Conservation (phyloP, 2,329 filamentous ascomycete genomes). For the Dothidotthia symphoricarpi region DNA sequence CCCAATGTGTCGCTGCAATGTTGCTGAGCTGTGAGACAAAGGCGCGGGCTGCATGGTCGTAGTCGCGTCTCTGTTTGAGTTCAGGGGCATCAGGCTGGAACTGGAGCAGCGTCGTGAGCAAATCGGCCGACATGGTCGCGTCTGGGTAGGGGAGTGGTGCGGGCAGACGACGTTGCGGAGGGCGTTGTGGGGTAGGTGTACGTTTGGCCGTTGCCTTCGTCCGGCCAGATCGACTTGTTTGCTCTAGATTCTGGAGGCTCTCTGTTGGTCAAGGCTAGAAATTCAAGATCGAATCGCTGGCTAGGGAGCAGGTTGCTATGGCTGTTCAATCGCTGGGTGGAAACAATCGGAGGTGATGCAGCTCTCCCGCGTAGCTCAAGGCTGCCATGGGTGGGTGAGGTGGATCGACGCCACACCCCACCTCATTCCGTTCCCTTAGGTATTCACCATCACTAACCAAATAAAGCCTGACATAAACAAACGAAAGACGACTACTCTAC, state of each 20-base stretch:
- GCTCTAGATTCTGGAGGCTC: neutral
- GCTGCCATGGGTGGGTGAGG: constrained; percentile 16
- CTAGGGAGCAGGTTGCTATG: neutral
- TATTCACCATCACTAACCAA: neutral
- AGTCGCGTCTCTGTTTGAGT: constrained; percentile 38
- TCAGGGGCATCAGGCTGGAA: constrained; percentile 39
- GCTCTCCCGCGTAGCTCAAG: constrained; percentile 27
- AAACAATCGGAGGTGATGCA: constrained; percentile 12
- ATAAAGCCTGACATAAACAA: neutral
- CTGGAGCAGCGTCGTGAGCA: constrained; percentile 26
- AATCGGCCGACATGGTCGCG: constrained; percentile 31
- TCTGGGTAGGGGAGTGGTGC: constrained; percentile 4
- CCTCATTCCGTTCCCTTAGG: constrained; percentile 4
- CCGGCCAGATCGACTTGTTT: neutral
- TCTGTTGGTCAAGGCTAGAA: neutral
- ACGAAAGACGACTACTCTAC: no score
- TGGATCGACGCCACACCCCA: no score
- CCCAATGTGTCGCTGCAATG: constrained; percentile 32
- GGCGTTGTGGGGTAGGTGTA: constrained; percentile 18
- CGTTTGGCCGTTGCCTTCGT: constrained; percentile 2
- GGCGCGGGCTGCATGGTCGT: constrained; percentile 38
- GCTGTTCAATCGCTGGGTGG: constrained; percentile 9
- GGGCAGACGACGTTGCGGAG: constrained; percentile 8
- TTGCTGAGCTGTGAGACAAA: constrained; percentile 39
- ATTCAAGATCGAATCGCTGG: neutral